Conservation (phyloP, 1,284 basidiomycete genomes). For the Fomitopsis schrenkii region DNA sequence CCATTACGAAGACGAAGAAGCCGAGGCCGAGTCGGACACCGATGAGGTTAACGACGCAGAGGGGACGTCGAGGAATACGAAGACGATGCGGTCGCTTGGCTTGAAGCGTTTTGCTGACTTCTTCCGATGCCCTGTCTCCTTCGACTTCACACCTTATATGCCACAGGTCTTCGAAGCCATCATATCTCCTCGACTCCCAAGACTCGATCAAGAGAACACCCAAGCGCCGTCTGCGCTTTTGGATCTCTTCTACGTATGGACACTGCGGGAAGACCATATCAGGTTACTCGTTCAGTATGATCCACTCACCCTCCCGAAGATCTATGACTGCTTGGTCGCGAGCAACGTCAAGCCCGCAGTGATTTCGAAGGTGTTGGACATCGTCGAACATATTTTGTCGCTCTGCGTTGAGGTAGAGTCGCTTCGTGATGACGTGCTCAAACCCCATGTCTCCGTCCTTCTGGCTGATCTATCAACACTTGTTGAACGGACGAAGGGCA, state of each 20-base stretch:
- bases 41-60: constrained; percentile 30
- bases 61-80: constrained; percentile 39
- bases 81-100: constrained; percentile 77
- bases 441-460: constrained; percentile 74
- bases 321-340: constrained; percentile 81
- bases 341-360: constrained; percentile 87
- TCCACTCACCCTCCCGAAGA: constrained; percentile 62
- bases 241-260: constrained; percentile 85
- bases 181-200: constrained; percentile 79
- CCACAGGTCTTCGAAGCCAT: constrained; percentile 63
- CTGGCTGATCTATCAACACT: constrained; percentile 72
- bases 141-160: constrained; percentile 78
- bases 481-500: constrained; percentile 60
- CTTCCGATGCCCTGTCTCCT: constrained; percentile 68
- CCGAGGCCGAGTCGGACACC: constrained; percentile 29
- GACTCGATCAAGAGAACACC: constrained; percentile 82
- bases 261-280: constrained; percentile 54
- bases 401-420: constrained; percentile 48
- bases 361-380: constrained; percentile 80
- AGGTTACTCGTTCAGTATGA: constrained; percentile 72
- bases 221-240: constrained; percentile 90
- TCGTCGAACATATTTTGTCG: constrained; percentile 73
- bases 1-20: constrained; percentile 35
- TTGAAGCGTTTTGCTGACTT: constrained; percentile 89
- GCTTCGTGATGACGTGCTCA: constrained; percentile 58